A percentile compares a stretch with the other conserved stretches of the same genome.
Conservation (phyloP, 2,329 filamentous ascomycete genomes). For the Cadophora sp. region DNA sequence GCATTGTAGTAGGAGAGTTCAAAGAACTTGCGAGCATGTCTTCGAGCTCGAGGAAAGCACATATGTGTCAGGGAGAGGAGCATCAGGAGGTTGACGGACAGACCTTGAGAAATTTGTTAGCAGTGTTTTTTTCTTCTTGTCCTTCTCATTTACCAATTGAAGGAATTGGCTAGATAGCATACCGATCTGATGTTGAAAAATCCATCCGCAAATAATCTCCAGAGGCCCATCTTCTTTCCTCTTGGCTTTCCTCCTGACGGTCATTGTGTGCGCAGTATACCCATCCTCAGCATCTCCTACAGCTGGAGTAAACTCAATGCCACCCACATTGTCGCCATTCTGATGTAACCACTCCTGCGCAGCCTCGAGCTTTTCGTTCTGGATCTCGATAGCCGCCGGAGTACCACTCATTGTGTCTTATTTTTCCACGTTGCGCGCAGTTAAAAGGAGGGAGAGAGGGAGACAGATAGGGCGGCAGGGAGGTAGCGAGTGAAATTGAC, state of each 20-base stretch:
- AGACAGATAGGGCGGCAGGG: neutral
- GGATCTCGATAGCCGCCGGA: constrained; percentile 21
- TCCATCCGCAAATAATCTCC: constrained; percentile 69
- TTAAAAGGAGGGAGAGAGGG: constrained; percentile 2
- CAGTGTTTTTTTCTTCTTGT: too few relatives aligned
- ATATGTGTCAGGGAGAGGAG: constrained; percentile 83
- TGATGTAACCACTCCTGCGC: constrained; percentile 33
- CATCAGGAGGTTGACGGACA: constrained; percentile 85
- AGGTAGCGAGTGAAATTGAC: constrained; percentile 27
- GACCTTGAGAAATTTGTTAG: constrained; percentile 57
- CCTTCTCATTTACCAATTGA: neutral
- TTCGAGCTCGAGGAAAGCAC: constrained; percentile 80
- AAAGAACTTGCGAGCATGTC: constrained; percentile 87
- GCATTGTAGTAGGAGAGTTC: constrained; percentile 83
- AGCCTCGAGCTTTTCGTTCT: constrained; percentile 30
- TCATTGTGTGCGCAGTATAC: constrained; percentile 30
- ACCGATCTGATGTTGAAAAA: constrained; percentile 84
- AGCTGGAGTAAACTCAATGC: constrained; percentile 34
- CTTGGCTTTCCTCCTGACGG: constrained; percentile 57
- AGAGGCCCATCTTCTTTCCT: constrained; percentile 67
- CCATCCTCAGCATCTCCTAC: constrained; percentile 15
- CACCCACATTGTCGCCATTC: constrained; percentile 29
- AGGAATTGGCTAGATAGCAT: constrained; percentile 45
- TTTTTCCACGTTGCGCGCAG: constrained; percentile 2
- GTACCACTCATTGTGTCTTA: constrained; percentile 34